Conservation (phyloP, 129 eudicot genomes). For the Lactuca sativa region DNA sequence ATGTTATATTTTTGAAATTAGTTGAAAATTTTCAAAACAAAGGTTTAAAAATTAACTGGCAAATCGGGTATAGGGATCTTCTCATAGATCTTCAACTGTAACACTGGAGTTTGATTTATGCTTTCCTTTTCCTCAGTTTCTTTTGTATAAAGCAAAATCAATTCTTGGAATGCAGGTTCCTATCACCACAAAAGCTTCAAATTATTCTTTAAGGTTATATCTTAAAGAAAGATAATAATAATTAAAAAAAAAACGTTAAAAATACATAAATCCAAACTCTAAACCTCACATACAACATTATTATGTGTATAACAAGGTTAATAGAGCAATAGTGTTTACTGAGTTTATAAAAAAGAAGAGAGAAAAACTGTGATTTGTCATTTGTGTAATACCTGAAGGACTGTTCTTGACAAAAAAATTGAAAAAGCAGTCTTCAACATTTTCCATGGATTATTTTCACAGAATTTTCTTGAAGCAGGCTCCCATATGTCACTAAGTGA, state of each 20-base stretch:
- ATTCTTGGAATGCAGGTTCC: conserved; percentile 95
- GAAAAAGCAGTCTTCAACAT: conserved; percentile 75
- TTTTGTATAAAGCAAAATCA: conserved; percentile 81
- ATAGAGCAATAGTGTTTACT: neutral
- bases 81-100: conserved; percentile 92
- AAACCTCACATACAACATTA: neutral
- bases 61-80: conserved; percentile 93
- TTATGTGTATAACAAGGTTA: neutral
- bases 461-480: conserved; percentile 78
- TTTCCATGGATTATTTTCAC: conserved; percentile 81
- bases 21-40: neutral
- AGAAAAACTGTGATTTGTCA: neutral
- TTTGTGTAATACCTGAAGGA: conserved; percentile 66
- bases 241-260: neutral
- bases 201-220: neutral
- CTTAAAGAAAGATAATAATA: neutral
- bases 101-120: conserved; percentile 45
- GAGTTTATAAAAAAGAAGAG: neutral
- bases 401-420: conserved; percentile 65
- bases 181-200: conserved; percentile 29
- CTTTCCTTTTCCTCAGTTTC: conserved; percentile 46
- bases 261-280: neutral
- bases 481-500: conserved; percentile 89
- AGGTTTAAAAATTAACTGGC: conserved; percentile 44
- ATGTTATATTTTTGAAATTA: neutral